Base-by-base conservation (phyloP, 257 asterid genomes). In the Echites panduratus region DNA sequence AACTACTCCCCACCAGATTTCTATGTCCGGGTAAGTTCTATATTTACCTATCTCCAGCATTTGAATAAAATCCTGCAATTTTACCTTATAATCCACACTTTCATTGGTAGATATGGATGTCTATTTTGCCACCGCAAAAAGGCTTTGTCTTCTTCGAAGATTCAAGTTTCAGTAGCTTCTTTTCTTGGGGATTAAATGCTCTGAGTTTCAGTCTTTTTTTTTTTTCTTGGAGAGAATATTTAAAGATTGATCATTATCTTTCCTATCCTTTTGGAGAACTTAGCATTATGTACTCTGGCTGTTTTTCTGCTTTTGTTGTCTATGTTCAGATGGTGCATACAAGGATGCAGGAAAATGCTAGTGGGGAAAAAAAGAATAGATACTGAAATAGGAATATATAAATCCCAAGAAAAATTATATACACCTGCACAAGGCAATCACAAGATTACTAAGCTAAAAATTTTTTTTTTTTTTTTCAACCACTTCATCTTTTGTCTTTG, bases 1-100 rank as follows among this genome's bases (percentile, higher is more conserved):
- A 73, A 79, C 14, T 92, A 85, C 75, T 92, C 98, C 72, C 98
- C 98, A 68, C 98, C 98, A 29, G 98, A 92, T 83, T 92, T 92
- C 81, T 92, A 92, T 81, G 84, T 91, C 56, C 81, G 87, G 93
- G 98, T 90, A 87, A 79, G 87, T 72, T 50, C 70, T 53, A 0
- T 7, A 8, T 62, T 70, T 9, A 7, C 41, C 10, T n/a, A 32
- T 32, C 20, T 22, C 29, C 40, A 35, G 8, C 47, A 57, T 27
- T 7, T 67, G 47, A 7, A 9, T 27, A 48, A 69, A 12, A 50
- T 69, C 19, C 57, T 32, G 24, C 48, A 17, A 45, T 70, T 12
- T 53, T 10, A 12, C 9, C 53, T 17, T 2, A 1, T 40, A 4
- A 41, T 45, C 22, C 72, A 16, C n/a, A 44, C 2, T 13, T 9